Percentiles rank a stretch among this genome's conserved stretches.
These are phyloP conservation scores for Myrica gale DNA, from an alignment of 306 rosid genomes.

Conservation along the genomic window DNA sequence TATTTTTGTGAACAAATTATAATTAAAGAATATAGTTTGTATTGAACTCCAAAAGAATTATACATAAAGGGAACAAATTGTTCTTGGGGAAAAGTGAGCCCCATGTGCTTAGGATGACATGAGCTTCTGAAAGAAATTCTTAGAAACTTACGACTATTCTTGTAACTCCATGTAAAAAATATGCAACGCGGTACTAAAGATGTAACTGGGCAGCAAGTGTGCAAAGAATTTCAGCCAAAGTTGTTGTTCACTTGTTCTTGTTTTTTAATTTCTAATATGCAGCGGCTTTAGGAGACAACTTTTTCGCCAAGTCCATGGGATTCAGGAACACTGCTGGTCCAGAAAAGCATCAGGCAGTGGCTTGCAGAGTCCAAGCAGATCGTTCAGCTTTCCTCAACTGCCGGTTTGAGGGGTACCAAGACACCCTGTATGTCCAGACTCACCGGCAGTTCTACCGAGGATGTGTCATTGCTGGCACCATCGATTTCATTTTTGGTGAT, in stretches of 20 bases:
- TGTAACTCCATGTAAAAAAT: too few relatives aligned
- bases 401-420: conserved; percentile 89
- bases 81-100: too few relatives aligned
- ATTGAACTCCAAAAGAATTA: too few relatives aligned
- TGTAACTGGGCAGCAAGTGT: too few relatives aligned
- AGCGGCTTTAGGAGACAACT: conserved; percentile 81
- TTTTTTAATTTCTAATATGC: conserved; percentile 23
- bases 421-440: conserved; percentile 66
- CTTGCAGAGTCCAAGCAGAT: conserved; percentile 74
- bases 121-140: too few relatives aligned
- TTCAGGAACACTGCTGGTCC: conserved; percentile 93
- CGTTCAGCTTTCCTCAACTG: conserved; percentile 67
- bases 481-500: conserved; percentile 56
- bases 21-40: too few relatives aligned
- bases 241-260: neutral
- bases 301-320: conserved; percentile 63
- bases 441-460: conserved; percentile 58
- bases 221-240: too few relatives aligned
- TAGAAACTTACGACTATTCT: too few relatives aligned
- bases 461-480: conserved; percentile 48
- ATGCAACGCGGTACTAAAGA: too few relatives aligned
- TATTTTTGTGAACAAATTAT: too few relatives aligned
- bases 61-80: too few relatives aligned
- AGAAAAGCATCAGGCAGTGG: conserved; percentile 83
- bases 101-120: too few relatives aligned